These are phyloP conservation scores for Aspergillus fijiensis DNA, from an alignment of 2,329 filamentous ascomycete species.

Conservation along the genomic window DNA sequence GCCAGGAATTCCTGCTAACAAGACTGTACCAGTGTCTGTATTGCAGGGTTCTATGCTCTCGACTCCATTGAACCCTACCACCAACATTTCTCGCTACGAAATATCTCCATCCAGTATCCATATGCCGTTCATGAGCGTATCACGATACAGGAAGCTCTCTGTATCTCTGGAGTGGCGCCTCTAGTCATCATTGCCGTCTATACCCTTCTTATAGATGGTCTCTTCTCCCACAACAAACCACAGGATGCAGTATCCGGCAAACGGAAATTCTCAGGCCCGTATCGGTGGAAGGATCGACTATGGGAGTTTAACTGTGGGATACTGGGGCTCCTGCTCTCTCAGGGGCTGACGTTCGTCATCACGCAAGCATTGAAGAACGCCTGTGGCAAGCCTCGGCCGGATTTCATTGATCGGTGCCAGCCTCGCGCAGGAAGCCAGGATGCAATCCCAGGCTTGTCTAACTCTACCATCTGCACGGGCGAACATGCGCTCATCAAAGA, in stretches of 20 bases:
- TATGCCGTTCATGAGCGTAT: constrained; percentile 57
- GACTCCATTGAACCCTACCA: constrained; percentile 57
- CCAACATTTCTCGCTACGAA: constrained; percentile 57
- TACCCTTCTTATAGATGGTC: constrained; percentile 58
- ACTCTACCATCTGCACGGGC: constrained; percentile 52
- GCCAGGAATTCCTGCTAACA: constrained; percentile 11
- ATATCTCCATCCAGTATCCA: constrained; percentile 59
- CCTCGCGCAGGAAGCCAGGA: constrained; percentile 40
- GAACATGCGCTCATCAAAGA: constrained; percentile 55
- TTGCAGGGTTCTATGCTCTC: constrained; percentile 53
- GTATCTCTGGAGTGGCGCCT: constrained; percentile 52
- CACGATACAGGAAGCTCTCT: constrained; percentile 50
- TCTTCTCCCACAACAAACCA: constrained; percentile 54
- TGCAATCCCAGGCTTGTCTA: constrained; percentile 42
- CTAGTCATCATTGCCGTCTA: constrained; percentile 54
- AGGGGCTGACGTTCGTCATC: constrained; percentile 57
- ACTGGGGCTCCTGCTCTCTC: constrained; percentile 55
- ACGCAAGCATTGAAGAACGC: constrained; percentile 60
- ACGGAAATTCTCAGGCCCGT: constrained; percentile 45
- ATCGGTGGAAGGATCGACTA: constrained; percentile 56
- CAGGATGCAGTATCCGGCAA: constrained; percentile 36
- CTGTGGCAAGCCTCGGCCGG: constrained; percentile 59
- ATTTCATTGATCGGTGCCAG: constrained; percentile 58
- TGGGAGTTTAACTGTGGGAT: constrained; percentile 64
- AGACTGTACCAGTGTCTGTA: constrained; percentile 46